These are phyloP conservation scores for Oxyria digyna DNA, from an alignment of 148 eudicot genomes.

Conservation along the genomic window DNA sequence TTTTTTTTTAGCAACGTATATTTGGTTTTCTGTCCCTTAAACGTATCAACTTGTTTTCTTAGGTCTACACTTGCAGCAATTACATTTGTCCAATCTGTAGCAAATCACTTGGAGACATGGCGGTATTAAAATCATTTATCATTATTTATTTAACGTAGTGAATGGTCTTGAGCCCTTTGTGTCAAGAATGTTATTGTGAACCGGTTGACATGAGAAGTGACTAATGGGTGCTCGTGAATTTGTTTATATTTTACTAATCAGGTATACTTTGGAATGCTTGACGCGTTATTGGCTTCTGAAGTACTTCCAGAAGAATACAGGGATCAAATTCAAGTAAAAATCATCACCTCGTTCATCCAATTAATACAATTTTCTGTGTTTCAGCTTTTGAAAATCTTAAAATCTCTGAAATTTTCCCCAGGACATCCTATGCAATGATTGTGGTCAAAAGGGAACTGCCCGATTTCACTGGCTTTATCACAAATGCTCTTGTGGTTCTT, in stretches of 20 bases:
- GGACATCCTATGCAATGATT: conserved; percentile 93
- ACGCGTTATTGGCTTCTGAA: conserved; percentile 87
- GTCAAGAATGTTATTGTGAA: background rate
- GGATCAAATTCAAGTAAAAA: conserved; percentile 64
- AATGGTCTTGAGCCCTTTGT: background rate
- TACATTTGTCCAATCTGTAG: conserved; percentile 89
- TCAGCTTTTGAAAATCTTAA: background rate
- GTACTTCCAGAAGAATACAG: conserved; percentile 87
- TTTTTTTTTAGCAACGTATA: background rate
- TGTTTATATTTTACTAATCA: conserved; percentile 14
- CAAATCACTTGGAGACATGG: conserved; percentile 95
- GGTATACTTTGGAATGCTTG: conserved; percentile 97
- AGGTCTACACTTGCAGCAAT: conserved; percentile 83
- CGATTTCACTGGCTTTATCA: conserved; percentile 97
- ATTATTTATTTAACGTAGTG: background rate
- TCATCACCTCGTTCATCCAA: background rate
- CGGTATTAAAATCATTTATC: conserved; percentile 36
- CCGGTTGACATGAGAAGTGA: background rate
- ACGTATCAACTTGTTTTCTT: conserved; percentile 10
- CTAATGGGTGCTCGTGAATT: background rate
- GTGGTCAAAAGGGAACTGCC: conserved; percentile 71
- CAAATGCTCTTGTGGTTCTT: conserved; percentile 87
- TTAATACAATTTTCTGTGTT: background rate
- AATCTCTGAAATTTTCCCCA: conserved; percentile 17
- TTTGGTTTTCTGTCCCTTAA: background rate